A percentile compares a stretch with the other conserved stretches of the same genome.
Conservation (phyloP, 192 early-diverging fungal genomes). For the Rhizophagus clarus region DNA sequence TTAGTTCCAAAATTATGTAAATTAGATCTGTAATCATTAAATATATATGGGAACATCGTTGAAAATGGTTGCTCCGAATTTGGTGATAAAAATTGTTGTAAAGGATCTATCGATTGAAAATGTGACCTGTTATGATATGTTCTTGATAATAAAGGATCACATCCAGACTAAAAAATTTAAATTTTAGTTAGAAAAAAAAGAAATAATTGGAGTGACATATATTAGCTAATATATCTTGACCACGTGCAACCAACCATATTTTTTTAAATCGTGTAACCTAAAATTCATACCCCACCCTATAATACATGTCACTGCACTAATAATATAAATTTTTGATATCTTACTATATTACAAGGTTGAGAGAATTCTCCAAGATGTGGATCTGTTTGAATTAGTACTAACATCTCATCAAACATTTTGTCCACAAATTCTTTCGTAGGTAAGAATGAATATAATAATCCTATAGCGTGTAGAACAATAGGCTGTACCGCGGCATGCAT, state of each 20-base stretch:
- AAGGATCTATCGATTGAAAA: not conserved
- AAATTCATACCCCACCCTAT: too few relatives aligned
- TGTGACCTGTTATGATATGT: conserved; percentile 34
- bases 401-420: conserved; percentile 53
- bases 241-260: too few relatives aligned
- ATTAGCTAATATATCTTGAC: too few relatives aligned
- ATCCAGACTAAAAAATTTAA: conserved; percentile 21
- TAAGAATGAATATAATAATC: conserved; percentile 41
- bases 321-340: not conserved
- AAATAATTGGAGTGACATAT: not conserved
- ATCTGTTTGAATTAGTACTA: conserved; percentile 40
- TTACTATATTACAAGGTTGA: conserved; percentile 48
- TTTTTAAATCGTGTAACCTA: too few relatives aligned
- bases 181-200: conserved; percentile 9
- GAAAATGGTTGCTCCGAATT: conserved; percentile 29
- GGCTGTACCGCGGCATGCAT: conserved; percentile 40
- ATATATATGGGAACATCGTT: conserved; percentile 54
- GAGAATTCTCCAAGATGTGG: conserved; percentile 43
- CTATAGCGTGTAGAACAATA: conserved; percentile 46
- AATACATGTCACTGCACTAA: too few relatives aligned
- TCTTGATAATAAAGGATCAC: not conserved
- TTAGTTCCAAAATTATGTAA: conserved; percentile 65
- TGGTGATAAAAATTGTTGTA: not conserved
- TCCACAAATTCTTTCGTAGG: conserved; percentile 48
- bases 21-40: conserved; percentile 65